A percentile compares a stretch with the other conserved stretches of the same genome.
phyloP scores from a whole-genome alignment of 129 eudicot genomes.

The Silybum marianum region DNA sequence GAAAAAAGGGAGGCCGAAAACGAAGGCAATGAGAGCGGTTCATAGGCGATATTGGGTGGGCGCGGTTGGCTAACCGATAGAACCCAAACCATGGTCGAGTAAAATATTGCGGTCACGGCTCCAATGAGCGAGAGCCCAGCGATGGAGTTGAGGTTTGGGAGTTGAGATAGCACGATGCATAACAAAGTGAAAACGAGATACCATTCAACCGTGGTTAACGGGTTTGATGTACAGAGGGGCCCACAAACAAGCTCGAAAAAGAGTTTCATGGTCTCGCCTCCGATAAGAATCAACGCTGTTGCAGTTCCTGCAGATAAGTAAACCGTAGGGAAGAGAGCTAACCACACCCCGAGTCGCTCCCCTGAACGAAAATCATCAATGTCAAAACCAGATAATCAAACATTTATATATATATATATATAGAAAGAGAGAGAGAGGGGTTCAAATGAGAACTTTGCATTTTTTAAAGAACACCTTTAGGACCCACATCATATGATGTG shows the following conservation, averaged over 20 bases:
- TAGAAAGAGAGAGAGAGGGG: no score
- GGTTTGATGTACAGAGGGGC: conserved; percentile 36
- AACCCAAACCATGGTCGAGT: conserved; percentile 70
- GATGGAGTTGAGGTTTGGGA: conserved; percentile 76
- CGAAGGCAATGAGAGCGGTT: conserved; percentile 42
- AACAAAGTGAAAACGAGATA: conserved; percentile 62
- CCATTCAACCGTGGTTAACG: conserved; percentile 58
- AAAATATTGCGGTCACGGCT: conserved; percentile 58
- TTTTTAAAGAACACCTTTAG: no score
- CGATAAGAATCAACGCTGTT: conserved; percentile 66
- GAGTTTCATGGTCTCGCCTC: conserved; percentile 64
- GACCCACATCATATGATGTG: no score
- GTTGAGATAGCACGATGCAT: conserved; percentile 67
- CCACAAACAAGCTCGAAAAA: conserved; percentile 51
- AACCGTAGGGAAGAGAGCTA: conserved; percentile 65
- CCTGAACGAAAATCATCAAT: conserved; percentile 38
- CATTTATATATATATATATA: no score
- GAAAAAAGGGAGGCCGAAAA: conserved; percentile 45
- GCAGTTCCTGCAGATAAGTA: conserved; percentile 82
- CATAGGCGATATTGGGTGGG: conserved; percentile 46
- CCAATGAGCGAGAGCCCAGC: conserved; percentile 77
- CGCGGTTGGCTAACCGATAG: conserved; percentile 56
- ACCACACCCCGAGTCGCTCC: conserved; percentile 53
- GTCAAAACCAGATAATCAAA: background rate
- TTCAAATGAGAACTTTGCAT: no score